Percentiles rank a stretch among this genome's conserved stretches.
These are phyloP conservation scores for Daldinia grandis DNA, from an alignment of 495 filamentous ascomycete species.

Conservation along the genomic window DNA sequence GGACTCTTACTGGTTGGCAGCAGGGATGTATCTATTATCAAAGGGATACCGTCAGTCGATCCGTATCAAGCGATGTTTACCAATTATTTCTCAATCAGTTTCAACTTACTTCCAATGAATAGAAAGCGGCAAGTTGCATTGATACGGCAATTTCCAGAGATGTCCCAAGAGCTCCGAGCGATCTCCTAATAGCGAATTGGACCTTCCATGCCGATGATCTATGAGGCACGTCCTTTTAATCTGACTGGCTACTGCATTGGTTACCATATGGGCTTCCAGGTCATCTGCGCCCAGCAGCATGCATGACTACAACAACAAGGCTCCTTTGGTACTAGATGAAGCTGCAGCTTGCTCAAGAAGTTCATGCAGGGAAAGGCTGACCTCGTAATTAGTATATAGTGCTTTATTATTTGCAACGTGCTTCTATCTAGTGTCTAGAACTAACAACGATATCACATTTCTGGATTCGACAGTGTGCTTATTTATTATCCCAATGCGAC, in stretches of 20 bases:
- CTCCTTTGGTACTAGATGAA: constrained; percentile 22
- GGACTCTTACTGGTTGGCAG: constrained; percentile 18
- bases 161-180: constrained; percentile 19
- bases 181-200: constrained; percentile 36
- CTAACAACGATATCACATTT: constrained; percentile 30
- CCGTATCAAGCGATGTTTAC: constrained; percentile 32
- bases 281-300: constrained; percentile 27
- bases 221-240: constrained; percentile 20
- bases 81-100: constrained; percentile 29
- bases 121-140: constrained; percentile 35
- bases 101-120: constrained; percentile 37
- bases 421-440: constrained; percentile 8
- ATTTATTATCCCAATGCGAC: constrained; percentile 32
- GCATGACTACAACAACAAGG: constrained; percentile 36
- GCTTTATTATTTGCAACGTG: constrained; percentile 21
- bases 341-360: constrained; percentile 29
- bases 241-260: constrained; percentile 6
- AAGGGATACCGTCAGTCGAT: constrained; percentile 36
- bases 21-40: constrained; percentile 29
- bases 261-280: constrained; percentile 20
- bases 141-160: constrained; percentile 41
- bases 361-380: constrained; percentile 14
- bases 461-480: constrained; percentile 31
- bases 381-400: constrained; percentile 9
- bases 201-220: constrained; percentile 4